Evolutionary conservation across 179 eudicot genomes (phyloP).

Genomic region (Patellifolia procumbens): DNA sequence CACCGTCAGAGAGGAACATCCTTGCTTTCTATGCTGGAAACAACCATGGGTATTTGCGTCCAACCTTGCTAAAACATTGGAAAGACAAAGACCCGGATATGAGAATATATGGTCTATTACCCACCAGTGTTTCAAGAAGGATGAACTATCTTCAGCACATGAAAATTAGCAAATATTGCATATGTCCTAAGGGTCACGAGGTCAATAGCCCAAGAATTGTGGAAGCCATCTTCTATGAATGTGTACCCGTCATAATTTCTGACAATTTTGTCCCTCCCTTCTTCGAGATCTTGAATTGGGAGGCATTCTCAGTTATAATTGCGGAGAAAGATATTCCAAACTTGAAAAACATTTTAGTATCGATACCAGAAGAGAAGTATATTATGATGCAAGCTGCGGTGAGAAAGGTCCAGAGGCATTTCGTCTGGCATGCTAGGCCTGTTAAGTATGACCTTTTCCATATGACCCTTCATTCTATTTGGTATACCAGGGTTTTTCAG

Average conservation of each 20-base stretch:
- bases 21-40: slow-evolving; percentile 92
- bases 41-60: slow-evolving; percentile 81
- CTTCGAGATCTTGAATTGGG: slow-evolving; percentile 75
- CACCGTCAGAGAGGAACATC: slow-evolving; percentile 57
- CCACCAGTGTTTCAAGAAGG: slow-evolving; percentile 47
- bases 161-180: slow-evolving; percentile 85
- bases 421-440: slow-evolving; percentile 73
- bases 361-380: slow-evolving; percentile 61
- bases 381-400: slow-evolving; percentile 61
- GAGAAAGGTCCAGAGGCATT: slow-evolving; percentile 65
- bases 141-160: slow-evolving; percentile 70
- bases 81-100: slow-evolving; percentile 69
- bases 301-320: slow-evolving; percentile 57
- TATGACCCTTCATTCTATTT: slow-evolving; percentile 81
- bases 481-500: slow-evolving; percentile 71
- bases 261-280: slow-evolving; percentile 90
- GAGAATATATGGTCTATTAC: slow-evolving; percentile 71
- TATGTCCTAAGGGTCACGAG: slow-evolving; percentile 87
- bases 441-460: slow-evolving; percentile 75
- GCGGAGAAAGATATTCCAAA: slow-evolving; percentile 76
- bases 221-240: slow-evolving; percentile 75
- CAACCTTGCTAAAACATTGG: slow-evolving; percentile 68
- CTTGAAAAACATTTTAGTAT: slow-evolving; percentile 53
- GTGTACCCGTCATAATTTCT: slow-evolving; percentile 83
- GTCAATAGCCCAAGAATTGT: slow-evolving; percentile 88